Evolutionary conservation across 2,329 filamentous ascomycete genomes (phyloP), one percentile per base, ranked within the genome.

Genomic region (Ramularia endophylla): DNA sequence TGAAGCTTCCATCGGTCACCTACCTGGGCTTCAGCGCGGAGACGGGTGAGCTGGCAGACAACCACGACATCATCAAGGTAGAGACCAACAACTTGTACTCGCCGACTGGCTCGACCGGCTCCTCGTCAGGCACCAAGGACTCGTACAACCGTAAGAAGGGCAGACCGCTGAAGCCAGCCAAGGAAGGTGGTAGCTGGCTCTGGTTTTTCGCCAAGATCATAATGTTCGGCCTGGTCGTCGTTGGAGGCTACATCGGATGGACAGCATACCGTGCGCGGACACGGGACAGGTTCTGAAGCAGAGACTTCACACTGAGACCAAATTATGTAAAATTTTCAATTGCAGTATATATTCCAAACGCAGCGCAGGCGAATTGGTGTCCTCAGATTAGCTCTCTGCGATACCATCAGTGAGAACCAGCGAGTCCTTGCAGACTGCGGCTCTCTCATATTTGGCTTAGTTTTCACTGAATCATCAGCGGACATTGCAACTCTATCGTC

Each of bases 41-140:
- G 72, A 97, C 92, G 12, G 92, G 92, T 60, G 90, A 98, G 71
- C 78, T 98, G 52, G 87, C 82, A 66, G 92, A 98, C 70, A 95
- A 95, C 74, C 90, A 95, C 74, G 92, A 98, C 68, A 94, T 98
- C 65, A 80, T 97, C 62, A 84, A 80, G 37, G 77, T 98, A 56
- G 74, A 81, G 50, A 83, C 90, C 43, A 85, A 84, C 72, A 98
- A 95, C 66, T 72, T 98, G 48, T 97, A 97, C 71, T 81, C 77
- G 56, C 78, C 76, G 27, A 68, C 71, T 22, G 60, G 59, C 15
- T 52, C 52, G 29, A 52, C 52, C 38, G 41, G 40, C 12, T 35
- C 47, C n/a, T 27, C 47, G 2, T 42, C 48, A 8, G 49, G 49
- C 5, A 59, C 48, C 43, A 66, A 63, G 53, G 69, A 67, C 51